Evolutionary conservation across 257 asterid genomes (phyloP).

Genomic region (Jacaranda mimosifolia): DNA sequence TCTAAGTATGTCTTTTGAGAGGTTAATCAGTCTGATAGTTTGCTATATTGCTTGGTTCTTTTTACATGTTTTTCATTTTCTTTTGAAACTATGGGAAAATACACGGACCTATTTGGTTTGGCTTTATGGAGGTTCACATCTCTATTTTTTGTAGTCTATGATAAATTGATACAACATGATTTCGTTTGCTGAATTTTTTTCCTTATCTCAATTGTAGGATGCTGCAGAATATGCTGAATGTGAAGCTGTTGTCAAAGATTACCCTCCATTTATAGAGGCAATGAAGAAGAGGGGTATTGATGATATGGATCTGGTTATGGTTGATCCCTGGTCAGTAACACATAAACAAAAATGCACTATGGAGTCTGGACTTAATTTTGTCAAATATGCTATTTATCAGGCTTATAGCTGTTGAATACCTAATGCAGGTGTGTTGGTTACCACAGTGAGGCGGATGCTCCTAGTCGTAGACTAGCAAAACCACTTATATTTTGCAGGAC

Average conservation of each 20-base stretch:
- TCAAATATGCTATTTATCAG: constrained; percentile 24
- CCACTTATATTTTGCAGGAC: constrained; percentile 94
- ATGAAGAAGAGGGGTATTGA: constrained; percentile 99
- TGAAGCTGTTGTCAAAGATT: constrained; percentile 90
- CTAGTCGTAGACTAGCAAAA: constrained; percentile 94
- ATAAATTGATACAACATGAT: constrained; percentile 9
- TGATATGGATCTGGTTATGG: constrained; percentile 99
- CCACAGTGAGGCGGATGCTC: constrained; percentile 92
- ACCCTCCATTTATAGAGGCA: constrained; percentile 92
- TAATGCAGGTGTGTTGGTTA: constrained; percentile 93
- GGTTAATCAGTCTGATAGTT: constrained; percentile 16
- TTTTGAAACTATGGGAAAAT: background rate
- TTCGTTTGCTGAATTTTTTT: background rate
- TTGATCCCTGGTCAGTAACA: constrained; percentile 88
- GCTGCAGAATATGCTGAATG: constrained; percentile 99
- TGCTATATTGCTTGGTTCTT: constrained; percentile 10
- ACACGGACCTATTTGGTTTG: background rate
- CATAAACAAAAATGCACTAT: constrained; percentile 16
- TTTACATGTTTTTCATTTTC: background rate
- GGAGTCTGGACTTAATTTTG: constrained; percentile 18
- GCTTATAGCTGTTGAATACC: constrained; percentile 32
- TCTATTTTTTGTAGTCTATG: background rate
- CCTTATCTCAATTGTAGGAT: constrained; percentile 59
- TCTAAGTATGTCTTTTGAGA: background rate
- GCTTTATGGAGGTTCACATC: background rate